phyloP scores from a whole-genome alignment of 2,329 filamentous ascomycete species.

The Botrytis galanthina region DNA sequence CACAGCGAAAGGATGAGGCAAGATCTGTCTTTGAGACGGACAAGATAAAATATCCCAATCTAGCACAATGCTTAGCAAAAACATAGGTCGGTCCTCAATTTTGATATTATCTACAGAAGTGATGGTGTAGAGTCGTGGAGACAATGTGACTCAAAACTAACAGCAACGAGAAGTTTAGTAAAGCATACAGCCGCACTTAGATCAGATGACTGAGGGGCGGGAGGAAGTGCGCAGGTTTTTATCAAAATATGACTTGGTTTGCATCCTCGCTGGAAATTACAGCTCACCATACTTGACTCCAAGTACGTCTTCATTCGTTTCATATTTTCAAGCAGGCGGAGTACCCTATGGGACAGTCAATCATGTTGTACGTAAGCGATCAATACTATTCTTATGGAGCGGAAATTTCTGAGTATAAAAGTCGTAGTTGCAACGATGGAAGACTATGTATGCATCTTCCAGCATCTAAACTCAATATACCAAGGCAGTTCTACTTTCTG shows the following conservation, averaged over 20 bases:
- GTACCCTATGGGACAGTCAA: not conserved
- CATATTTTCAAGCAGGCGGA: not conserved
- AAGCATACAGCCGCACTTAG: not conserved
- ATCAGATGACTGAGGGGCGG: not conserved
- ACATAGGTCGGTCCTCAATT: not conserved
- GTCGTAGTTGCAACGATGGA: not conserved
- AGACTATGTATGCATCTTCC: not conserved
- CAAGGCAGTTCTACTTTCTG: not conserved
- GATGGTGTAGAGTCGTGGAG: not conserved
- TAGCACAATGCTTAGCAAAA: not conserved
- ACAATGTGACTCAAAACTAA: not conserved
- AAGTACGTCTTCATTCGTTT: accelerated
- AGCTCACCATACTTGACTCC: not conserved
- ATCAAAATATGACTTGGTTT: not conserved
- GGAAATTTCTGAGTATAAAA: not conserved
- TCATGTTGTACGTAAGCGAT: not conserved
- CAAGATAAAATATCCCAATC: not conserved
- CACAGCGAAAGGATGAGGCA: accelerated
- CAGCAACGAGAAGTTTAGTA: not conserved
- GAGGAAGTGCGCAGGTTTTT: not conserved
- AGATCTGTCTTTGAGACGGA: not conserved
- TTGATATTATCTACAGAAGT: not conserved
- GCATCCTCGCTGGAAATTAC: not conserved
- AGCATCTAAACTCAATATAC: too few species aligned
- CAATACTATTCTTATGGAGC: not conserved